phyloP scores from a whole-genome alignment of 768 basidiomycete species.

The Panaeolus papilionaceus region DNA sequence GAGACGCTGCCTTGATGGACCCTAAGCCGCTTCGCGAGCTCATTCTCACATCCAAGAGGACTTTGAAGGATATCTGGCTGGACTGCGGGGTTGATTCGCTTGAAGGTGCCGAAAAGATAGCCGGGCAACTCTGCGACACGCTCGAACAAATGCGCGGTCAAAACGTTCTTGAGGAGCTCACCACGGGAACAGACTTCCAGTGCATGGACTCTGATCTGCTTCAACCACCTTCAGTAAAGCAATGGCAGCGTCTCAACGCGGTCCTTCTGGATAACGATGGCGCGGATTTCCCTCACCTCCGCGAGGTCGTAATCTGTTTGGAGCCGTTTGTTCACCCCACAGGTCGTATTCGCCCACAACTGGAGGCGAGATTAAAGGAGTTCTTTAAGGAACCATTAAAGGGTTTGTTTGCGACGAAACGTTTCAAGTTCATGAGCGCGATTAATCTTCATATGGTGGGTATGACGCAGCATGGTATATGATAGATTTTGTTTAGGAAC shows the following conservation, averaged over 20 bases:
- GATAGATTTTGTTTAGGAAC: background rate
- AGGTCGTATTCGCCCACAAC: background rate
- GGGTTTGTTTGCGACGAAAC: background rate
- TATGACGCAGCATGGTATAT: background rate
- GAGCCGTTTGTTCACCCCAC: background rate
- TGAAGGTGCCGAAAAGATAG: background rate
- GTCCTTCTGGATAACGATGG: background rate
- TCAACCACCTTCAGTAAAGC: background rate
- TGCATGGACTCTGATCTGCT: background rate
- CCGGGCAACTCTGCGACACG: background rate
- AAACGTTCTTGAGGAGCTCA: slow-evolving; percentile 1
- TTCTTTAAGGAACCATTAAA: background rate
- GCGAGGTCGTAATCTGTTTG: background rate
- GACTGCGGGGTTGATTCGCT: background rate
- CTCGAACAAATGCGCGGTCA: background rate
- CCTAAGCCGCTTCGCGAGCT: background rate
- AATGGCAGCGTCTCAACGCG: background rate
- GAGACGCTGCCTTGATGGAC: background rate
- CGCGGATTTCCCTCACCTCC: background rate
- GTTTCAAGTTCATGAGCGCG: background rate
- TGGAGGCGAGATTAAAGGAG: background rate
- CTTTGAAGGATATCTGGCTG: background rate
- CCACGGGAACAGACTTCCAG: background rate
- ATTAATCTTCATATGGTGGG: background rate
- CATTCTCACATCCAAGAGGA: background rate